These are phyloP conservation scores for Phytophthora tubulina DNA, from an alignment of 352 stramenopile genomes.

Conservation along the genomic window DNA sequence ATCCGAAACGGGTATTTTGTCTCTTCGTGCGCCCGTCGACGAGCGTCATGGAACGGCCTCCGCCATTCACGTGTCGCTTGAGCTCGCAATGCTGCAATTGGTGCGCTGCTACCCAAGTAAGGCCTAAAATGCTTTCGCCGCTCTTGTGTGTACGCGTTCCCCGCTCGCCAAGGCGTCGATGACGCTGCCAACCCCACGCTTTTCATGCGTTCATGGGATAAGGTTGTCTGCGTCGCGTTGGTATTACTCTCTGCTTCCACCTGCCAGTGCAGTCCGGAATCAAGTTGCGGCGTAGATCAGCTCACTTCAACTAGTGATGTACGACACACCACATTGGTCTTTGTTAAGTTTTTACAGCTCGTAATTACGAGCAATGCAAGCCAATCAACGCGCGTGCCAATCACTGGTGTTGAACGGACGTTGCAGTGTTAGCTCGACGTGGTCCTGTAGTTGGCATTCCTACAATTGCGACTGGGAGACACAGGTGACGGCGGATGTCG, in stretches of 20 bases:
- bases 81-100: not conserved
- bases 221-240: not conserved
- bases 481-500: not conserved
- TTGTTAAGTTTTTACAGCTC: conserved; percentile 18
- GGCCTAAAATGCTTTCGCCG: not conserved
- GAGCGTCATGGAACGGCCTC: conserved; percentile 16
- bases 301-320: not conserved
- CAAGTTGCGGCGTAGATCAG: no score
- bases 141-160: not conserved
- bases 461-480: conserved; percentile 26
- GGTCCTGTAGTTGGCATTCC: conserved; percentile 17
- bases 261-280: no score
- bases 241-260: no score
- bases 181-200: not conserved
- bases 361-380: conserved; percentile 26
- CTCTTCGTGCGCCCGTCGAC: conserved; percentile 15
- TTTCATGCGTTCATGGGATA: not conserved
- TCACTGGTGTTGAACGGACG: conserved; percentile 32
- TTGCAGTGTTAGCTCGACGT: not conserved
- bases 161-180: not conserved
- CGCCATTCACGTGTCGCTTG: not conserved
- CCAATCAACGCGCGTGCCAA: conserved; percentile 25
- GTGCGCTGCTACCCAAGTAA: not conserved
- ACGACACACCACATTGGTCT: conserved; percentile 8
- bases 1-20: conserved; percentile 26